These are phyloP conservation scores for Eucalyptus marginata DNA, from an alignment of 345 rosid species.

Conservation along the genomic window DNA sequence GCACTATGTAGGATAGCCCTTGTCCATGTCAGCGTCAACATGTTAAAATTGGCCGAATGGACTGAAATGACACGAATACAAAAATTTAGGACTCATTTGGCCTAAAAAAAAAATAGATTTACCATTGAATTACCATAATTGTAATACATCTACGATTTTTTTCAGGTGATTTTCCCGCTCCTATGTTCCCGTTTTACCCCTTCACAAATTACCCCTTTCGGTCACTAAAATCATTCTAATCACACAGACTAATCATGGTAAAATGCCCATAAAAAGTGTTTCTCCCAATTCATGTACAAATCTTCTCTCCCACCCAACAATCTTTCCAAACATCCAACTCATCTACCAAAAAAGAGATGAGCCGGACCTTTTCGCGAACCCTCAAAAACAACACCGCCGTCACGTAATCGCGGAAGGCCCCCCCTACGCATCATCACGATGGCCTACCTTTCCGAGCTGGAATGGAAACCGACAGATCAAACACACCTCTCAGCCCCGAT, in stretches of 20 bases:
- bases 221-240: neutral
- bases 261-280: neutral
- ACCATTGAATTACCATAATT: too few species aligned
- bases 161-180: neutral
- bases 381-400: neutral
- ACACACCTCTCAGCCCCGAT: neutral
- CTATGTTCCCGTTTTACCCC: neutral
- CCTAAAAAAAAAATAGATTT: accelerated
- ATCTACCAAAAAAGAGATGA: neutral
- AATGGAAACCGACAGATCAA: neutral
- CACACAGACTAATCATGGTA: neutral
- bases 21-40: accelerated
- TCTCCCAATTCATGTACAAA: neutral
- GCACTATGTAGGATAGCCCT: accelerated
- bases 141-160: too few species aligned
- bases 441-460: neutral
- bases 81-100: too few species aligned
- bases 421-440: neutral
- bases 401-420: neutral
- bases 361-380: neutral
- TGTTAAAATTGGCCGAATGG: accelerated
- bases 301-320: neutral
- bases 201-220: neutral
- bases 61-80: accelerated
- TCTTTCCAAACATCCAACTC: neutral